Evolutionary conservation across 257 asterid species (phyloP).

Genomic region (Solanum phureja): DNA sequence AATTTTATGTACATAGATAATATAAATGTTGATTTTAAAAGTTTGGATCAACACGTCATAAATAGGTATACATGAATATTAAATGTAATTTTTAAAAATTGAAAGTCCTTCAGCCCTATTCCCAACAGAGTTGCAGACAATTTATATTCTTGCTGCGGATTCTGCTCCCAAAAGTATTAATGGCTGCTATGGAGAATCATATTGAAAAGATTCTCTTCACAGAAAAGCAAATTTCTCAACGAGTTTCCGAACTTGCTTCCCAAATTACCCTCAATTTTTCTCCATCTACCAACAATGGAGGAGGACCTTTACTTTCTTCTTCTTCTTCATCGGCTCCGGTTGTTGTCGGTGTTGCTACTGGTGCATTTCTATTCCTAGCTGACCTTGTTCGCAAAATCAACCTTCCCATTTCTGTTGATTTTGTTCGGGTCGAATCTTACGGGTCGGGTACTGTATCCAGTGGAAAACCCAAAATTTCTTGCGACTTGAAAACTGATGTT

Average conservation of each 20-base stretch:
- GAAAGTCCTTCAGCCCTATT: not conserved
- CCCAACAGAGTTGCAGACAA: not conserved
- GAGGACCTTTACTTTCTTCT: not conserved
- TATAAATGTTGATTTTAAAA: too few species aligned
- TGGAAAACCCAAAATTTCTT: constrained; percentile 56
- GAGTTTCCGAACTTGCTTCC: constrained; percentile 59
- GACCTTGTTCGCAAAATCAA: constrained; percentile 69
- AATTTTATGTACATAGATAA: too few species aligned
- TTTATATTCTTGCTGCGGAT: not conserved
- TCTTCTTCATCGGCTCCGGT: constrained; percentile 29
- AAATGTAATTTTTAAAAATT: not conserved
- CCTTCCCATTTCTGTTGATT: constrained; percentile 58
- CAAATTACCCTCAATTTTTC: constrained; percentile 49
- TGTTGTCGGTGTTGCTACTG: constrained; percentile 87
- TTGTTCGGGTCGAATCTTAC: constrained; percentile 69
- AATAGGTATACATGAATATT: not conserved
- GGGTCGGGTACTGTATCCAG: constrained; percentile 76
- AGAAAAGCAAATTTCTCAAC: constrained; percentile 33
- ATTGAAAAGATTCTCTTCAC: constrained; percentile 50
- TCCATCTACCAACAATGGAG: not conserved
- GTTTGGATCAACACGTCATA: not conserved
- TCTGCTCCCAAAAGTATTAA: not conserved
- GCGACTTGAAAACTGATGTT: constrained; percentile 61
- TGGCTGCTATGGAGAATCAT: constrained; percentile 17
- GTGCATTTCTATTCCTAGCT: constrained; percentile 77